A percentile compares a stretch with the other conserved stretches of the same genome.
Conservation (phyloP, 1,284 basidiomycete species). For the Cutaneotrichosporon cavernicola region DNA sequence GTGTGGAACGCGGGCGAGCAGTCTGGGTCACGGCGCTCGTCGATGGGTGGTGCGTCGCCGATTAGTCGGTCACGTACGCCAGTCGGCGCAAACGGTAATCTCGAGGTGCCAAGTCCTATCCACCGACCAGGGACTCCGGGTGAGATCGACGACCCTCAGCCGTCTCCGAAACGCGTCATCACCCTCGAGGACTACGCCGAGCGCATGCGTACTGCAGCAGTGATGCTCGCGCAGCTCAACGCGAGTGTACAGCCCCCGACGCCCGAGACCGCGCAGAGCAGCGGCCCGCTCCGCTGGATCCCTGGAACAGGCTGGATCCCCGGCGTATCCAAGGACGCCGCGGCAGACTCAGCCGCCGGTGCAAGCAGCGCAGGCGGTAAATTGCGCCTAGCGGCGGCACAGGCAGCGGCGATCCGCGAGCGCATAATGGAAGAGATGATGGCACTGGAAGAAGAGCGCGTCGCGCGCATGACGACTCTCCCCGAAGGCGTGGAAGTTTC, state of each 20-base stretch:
- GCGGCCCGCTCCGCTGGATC: slow-evolving; percentile 60
- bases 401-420: slow-evolving; percentile 86
- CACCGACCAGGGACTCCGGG: background rate
- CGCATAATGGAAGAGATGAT: slow-evolving; percentile 99
- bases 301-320: slow-evolving; percentile 65
- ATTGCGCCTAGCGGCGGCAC: slow-evolving; percentile 68
- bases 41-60: slow-evolving; percentile 15
- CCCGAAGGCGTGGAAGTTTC: slow-evolving; percentile 63
- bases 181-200: slow-evolving; percentile 93
- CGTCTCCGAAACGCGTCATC: slow-evolving; percentile 46
- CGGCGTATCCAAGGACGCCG: slow-evolving; percentile 29
- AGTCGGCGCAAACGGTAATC: slow-evolving; percentile 11
- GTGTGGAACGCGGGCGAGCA: slow-evolving; percentile 60
- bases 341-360: slow-evolving; percentile 23
- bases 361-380: slow-evolving; percentile 52
- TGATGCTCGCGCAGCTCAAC: slow-evolving; percentile 97
- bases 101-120: slow-evolving; percentile 8
- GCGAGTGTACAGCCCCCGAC: slow-evolving; percentile 65
- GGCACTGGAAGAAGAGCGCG: slow-evolving; percentile 90
- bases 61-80: slow-evolving; percentile 7
- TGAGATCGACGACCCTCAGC: slow-evolving; percentile 8
- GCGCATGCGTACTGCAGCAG: slow-evolving; percentile 94
- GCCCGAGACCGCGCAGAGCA: slow-evolving; percentile 44
- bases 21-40: slow-evolving; percentile 29
- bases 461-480: slow-evolving; percentile 85